Evolutionary conservation across 805 yeast genomes (phyloP).

Genomic region (Yarrowia deformans): DNA sequence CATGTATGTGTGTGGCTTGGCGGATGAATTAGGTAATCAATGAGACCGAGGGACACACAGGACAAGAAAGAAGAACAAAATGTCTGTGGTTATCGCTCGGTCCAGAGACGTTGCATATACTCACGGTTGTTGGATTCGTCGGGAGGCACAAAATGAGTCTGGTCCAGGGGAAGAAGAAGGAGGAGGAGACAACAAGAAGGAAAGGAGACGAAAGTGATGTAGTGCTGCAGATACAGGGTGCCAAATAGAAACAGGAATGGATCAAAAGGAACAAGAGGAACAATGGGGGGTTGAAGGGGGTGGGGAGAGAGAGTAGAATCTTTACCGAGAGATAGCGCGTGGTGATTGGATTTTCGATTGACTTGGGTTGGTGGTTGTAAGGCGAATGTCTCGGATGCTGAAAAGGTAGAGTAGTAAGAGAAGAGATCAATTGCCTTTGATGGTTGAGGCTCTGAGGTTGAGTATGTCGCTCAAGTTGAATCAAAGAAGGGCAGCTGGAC

Average conservation of each 20-base stretch:
- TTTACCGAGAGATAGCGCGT: no score
- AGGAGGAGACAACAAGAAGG: no score
- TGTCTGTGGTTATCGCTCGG: no score
- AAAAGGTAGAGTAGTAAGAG: background rate
- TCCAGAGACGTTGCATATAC: background rate
- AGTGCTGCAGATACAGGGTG: slow-evolving; percentile 9
- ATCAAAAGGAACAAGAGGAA: background rate
- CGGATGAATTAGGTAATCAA: slow-evolving; percentile 6
- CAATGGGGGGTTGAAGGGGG: no score
- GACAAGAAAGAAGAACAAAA: no score
- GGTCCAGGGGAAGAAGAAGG: background rate
- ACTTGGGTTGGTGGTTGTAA: background rate
- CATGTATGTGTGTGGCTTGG: slow-evolving; percentile 15
- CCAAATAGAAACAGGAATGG: slow-evolving; percentile 1
- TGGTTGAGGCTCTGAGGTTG: no score
- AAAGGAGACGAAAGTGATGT: background rate
- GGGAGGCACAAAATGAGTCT: background rate
- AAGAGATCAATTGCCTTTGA: no score
- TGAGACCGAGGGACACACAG: background rate
- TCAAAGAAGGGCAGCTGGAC: background rate
- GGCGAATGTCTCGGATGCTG: slow-evolving; percentile 1
- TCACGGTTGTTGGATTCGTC: slow-evolving; percentile 13
- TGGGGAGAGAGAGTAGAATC: no score
- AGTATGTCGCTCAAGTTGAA: no score
- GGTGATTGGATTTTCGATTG: background rate